Conservation (phyloP, 257 asterid genomes). For the Solanum tacnaense region DNA sequence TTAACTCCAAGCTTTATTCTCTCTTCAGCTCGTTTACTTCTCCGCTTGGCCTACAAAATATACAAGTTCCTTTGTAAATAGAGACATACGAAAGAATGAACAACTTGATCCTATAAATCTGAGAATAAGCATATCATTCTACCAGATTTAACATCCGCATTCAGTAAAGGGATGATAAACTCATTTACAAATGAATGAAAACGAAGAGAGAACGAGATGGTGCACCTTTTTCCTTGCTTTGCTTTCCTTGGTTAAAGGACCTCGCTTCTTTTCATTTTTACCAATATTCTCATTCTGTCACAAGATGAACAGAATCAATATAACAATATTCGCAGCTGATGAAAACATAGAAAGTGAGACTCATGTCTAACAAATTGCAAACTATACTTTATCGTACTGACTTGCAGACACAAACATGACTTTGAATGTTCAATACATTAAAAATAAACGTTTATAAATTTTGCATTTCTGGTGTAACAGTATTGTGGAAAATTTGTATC, state of each 20-base stretch:
- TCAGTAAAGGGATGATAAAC: not conserved
- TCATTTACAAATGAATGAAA: not conserved
- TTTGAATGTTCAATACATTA: not conserved
- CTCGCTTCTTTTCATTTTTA: slow-evolving; percentile 50
- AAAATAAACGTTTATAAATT: not conserved
- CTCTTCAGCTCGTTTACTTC: slow-evolving; percentile 67
- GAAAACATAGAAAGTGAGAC: not conserved
- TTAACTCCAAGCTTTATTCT: slow-evolving; percentile 65
- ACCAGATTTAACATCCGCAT: not conserved
- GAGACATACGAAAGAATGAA: slow-evolving; percentile 5
- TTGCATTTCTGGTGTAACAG: not conserved
- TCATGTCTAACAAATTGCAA: not conserved
- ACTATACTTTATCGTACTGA: not conserved
- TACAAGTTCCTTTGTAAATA: not conserved
- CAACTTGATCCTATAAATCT: not conserved
- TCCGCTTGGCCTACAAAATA: slow-evolving; percentile 53
- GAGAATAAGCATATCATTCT: not conserved
- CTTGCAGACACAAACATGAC: not conserved
- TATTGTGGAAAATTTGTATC: not conserved
- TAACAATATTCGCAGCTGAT: not conserved
- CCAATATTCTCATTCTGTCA: slow-evolving; percentile 37
- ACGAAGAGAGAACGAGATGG: not conserved
- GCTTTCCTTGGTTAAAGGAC: slow-evolving; percentile 48
- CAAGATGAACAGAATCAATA: slow-evolving; percentile 13
- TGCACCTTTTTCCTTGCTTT: slow-evolving; percentile 64